phyloP scores from a whole-genome alignment of 768 basidiomycete species.

The Cantharellus cinnabarinus region DNA sequence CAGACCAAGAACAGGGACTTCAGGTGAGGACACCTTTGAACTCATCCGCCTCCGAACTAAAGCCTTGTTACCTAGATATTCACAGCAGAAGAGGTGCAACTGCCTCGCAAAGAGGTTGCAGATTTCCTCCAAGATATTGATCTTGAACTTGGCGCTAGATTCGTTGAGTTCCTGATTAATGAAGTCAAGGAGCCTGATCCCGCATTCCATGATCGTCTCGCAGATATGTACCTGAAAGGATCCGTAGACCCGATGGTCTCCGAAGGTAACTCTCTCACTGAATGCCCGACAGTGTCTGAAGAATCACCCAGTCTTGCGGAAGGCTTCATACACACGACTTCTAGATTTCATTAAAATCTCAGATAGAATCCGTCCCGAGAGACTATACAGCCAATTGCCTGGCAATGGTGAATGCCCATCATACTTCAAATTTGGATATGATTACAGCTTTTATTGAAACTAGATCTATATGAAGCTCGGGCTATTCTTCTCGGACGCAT shows the following conservation, averaged over 20 bases:
- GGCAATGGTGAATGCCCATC: slow-evolving; percentile 40
- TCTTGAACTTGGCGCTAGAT: slow-evolving; percentile 47
- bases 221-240: slow-evolving; percentile 65
- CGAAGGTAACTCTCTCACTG: slow-evolving; percentile 33
- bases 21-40: slow-evolving; percentile 24
- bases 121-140: slow-evolving; percentile 59
- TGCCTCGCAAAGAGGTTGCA: slow-evolving; percentile 58
- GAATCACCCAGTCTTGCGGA: slow-evolving; percentile 7
- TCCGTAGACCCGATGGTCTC: slow-evolving; percentile 36
- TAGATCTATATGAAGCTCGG: slow-evolving; percentile 78
- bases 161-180: slow-evolving; percentile 68
- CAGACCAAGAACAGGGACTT: slow-evolving; percentile 52
- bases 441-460: not conserved
- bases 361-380: slow-evolving; percentile 48
- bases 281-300: not conserved
- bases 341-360: slow-evolving; percentile 58
- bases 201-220: slow-evolving; percentile 72
- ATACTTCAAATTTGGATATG: not conserved
- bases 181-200: slow-evolving; percentile 46
- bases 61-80: slow-evolving; percentile 44
- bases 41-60: not conserved
- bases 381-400: slow-evolving; percentile 62
- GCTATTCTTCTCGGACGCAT: slow-evolving; percentile 80
- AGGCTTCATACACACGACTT: slow-evolving; percentile 44
- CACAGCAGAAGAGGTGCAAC: slow-evolving; percentile 81